Evolutionary conservation across 106 monocot genomes (phyloP).

Genomic region (Dendrobium catenatum): DNA sequence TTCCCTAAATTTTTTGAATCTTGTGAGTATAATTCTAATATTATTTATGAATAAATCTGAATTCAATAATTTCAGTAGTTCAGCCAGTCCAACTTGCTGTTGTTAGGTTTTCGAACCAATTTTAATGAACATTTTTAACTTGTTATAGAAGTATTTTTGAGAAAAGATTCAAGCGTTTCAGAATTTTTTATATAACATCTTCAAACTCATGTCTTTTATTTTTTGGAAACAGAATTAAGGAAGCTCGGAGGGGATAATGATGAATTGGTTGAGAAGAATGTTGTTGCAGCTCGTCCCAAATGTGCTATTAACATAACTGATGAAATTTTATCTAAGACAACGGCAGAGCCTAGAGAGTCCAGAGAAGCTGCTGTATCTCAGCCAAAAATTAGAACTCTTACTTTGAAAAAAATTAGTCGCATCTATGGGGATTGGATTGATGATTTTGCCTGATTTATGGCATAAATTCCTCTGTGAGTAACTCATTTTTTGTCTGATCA

Average conservation of each 20-base stretch:
- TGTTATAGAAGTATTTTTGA: not conserved
- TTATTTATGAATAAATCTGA: too few species aligned
- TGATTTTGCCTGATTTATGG: not conserved
- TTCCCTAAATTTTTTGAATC: too few species aligned
- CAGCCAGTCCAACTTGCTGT: not conserved
- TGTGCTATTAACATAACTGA: not conserved
- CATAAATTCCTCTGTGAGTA: too few species aligned
- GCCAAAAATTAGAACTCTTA: not conserved
- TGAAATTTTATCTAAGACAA: constrained; percentile 2
- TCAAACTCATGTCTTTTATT: not conserved
- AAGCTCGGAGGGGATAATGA: not conserved
- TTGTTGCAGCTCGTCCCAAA: not conserved
- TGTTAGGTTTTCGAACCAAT: not conserved
- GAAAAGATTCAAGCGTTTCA: not conserved
- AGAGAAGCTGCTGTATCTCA: not conserved
- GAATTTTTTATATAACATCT: not conserved
- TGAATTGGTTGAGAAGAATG: not conserved
- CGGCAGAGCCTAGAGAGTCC: not conserved
- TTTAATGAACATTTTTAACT: not conserved
- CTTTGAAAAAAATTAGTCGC: not conserved
- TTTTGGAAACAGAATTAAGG: not conserved
- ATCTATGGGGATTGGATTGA: constrained; percentile 9
- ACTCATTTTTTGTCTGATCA: too few species aligned
- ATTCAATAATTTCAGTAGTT: too few species aligned
- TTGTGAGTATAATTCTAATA: too few species aligned